Evolutionary conservation across 805 yeast genomes (phyloP), one percentile per base, ranked within the genome.

Genomic region (Metschnikowia shivogae): DNA sequence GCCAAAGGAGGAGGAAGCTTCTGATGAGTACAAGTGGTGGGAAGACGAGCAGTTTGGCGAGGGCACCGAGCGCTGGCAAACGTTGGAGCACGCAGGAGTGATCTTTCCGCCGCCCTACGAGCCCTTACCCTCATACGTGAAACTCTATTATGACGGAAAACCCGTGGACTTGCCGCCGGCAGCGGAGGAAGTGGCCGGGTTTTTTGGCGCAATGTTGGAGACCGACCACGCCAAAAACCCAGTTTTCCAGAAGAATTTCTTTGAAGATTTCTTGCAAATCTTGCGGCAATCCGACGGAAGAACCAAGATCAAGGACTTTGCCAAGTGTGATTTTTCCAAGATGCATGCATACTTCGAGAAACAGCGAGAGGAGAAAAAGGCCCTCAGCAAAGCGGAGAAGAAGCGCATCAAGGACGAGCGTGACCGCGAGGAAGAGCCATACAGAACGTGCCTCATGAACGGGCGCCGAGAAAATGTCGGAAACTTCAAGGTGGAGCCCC

Each of bases 131-230:
- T 68, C 78, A 5, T 76, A 79, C 56, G 86, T 90, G 33, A 87
- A 85, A 59, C 56, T 92, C 43, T 74, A 78, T 47, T 90, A 92
- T 58, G 84, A 85, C 54, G 88, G 87, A 0, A 74, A 78, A 52
- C 86, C 93, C 0, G 90, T 90, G 0, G 71, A 70, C 26, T 71
- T 92, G 46, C 92, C 96, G 1, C 67, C 70, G 1, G 86, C 74
- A 45, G 97, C 97, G 2, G 99, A 92, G 65, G 98, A 92, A 64
- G 97, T 92, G 30, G 98, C 97, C 0, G 97, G 97, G 0, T 92
- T 89, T 59, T 92, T 76, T 63, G 98, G 85, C 8, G 96, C 96
- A 5, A 75, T 92, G 80, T 51, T 90, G 36, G 89, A 87, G 52
- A 77, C 89, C 1, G 97, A 92, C 53, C 97, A 92, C 65, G 93